Evolutionary conservation across 805 yeast genomes (phyloP).

Genomic region (Pichia membranifaciens): DNA sequence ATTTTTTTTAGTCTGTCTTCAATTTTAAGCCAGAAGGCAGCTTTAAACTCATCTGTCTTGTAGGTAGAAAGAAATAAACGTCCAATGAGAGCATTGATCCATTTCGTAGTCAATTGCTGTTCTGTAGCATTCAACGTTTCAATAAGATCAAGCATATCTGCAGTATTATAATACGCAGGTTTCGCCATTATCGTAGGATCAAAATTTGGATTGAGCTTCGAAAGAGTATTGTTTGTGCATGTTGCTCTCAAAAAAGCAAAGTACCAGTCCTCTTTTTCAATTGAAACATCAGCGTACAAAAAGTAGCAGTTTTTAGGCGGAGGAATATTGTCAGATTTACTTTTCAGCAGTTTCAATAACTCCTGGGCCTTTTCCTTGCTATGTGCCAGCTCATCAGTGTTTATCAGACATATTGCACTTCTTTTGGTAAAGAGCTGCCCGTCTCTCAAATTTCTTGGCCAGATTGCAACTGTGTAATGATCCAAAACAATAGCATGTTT

Average conservation of each 20-base stretch:
- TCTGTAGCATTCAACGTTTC: slow-evolving; percentile 77
- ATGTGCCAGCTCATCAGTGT: slow-evolving; percentile 26
- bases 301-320: slow-evolving; percentile 43
- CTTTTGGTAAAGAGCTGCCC: slow-evolving; percentile 75
- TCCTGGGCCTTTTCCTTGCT: slow-evolving; percentile 40
- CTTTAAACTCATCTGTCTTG: slow-evolving; percentile 60
- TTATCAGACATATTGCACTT: slow-evolving; percentile 70
- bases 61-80: slow-evolving; percentile 74
- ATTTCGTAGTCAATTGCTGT: slow-evolving; percentile 74
- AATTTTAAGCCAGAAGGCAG: slow-evolving; percentile 51
- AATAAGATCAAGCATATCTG: slow-evolving; percentile 66
- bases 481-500: slow-evolving; percentile 75
- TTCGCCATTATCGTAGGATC: slow-evolving; percentile 65
- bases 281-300: slow-evolving; percentile 70
- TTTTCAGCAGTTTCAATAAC: slow-evolving; percentile 21
- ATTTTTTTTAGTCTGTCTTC: slow-evolving; percentile 70
- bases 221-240: background rate
- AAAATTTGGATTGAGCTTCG: slow-evolving; percentile 18
- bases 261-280: slow-evolving; percentile 90
- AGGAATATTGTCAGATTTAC: slow-evolving; percentile 19
- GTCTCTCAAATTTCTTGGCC: slow-evolving; percentile 79
- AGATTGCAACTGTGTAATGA: slow-evolving; percentile 63
- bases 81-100: slow-evolving; percentile 88
- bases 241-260: slow-evolving; percentile 78
- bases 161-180: slow-evolving; percentile 65